Evolutionary conservation across 2,329 filamentous ascomycete species (phyloP), one percentile per base, ranked within the genome.

Genomic region (Zymoseptoria brevis): DNA sequence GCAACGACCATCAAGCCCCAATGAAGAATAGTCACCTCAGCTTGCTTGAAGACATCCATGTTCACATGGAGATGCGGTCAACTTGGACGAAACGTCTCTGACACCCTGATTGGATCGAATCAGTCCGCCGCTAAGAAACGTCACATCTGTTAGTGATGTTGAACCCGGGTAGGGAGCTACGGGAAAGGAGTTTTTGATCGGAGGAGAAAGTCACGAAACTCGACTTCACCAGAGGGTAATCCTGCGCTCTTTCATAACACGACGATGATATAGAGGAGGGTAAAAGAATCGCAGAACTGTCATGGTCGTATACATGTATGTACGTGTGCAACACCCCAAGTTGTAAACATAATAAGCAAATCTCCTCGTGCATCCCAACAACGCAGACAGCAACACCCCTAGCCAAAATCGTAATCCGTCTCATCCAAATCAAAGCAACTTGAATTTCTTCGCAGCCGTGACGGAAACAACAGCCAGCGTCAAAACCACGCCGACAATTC

Each of bases 401-500:
- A 8, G 26, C 26, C 26, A n/a, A 45, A 16, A 0, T 45, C 35
- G 13, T 45, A 6, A 16, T 45, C 50, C n/a, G 7, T 51, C 50
- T 11, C 50, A 51, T 19, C 50, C 7, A 3, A 6, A n/a, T 45
- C 50, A 51, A 51, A 51, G 19, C 50, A 51, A 51, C 50, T 21
- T 51, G 50, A 51, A 51, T 68, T 66, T 75, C 74, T 73, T 78
- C 22, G 77, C 77, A 30, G 74, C 64, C 22, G 64, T 57, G 45
- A 79, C 60, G 65, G 75, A 78, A 21, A 68, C 61, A 2, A 72
- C 64, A 13, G 77, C 71, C 60, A 80, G 76, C 19, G 68, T 57
- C 29, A 77, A 74, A 29, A 92, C 79, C 45, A 78, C 78, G 0
- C 80, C 80, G 0, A 85, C 66, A 58, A 85, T 85, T n/a, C 78